Evolutionary conservation across 2,329 filamentous ascomycete species (phyloP), one percentile per base, ranked within the genome.

Genomic region (Lachnellula hyalina): DNA sequence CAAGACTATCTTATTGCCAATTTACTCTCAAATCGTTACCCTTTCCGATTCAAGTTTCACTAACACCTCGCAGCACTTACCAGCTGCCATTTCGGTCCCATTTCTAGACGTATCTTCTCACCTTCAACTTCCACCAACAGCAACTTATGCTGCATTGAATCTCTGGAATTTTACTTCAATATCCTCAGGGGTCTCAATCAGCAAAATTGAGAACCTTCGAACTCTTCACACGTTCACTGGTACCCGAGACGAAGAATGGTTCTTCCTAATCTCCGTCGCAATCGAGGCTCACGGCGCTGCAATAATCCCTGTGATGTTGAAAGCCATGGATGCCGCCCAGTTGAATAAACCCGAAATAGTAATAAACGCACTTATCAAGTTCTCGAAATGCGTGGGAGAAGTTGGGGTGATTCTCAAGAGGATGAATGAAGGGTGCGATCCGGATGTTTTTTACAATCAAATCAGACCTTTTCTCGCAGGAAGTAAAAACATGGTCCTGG

Each of bases 161-260:
- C 77, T 97, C 12, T 97, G 92, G 92, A 97, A 97, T 73, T 96
- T 89, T 73, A 78, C 81, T 58, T 83, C 86, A 0, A 75, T 86
- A 38, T 85, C 86, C 58, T 69, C 75, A 14, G 72, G 77, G 19
- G 47, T 38, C 6, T 41, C 55, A 9, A 38, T 62, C 36, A 50
- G 49, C 4, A 35, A 56, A 2, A 42, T 93, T 9, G 81, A 89
- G 55, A 84, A 87, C 49, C 76, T 96, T 11, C 76, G 80, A 19
- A 86, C 85, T 0, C 77, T 92, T 9, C 81, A 87, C 66, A 95
- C 92, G 12, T 94, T 96, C 66, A 96, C 91, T 4, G 92, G 90
- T 25, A 94, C 90, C 7, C 74, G 86, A 49, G 91, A 95, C 62
- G 93, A 97, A 72, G 90, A 91, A 64, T 96, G 93, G 93, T 97